Percentiles rank a stretch among this genome's conserved stretches.
These are phyloP conservation scores for Penicillium coffeae DNA, from an alignment of 495 filamentous ascomycete species.

Conservation along the genomic window DNA sequence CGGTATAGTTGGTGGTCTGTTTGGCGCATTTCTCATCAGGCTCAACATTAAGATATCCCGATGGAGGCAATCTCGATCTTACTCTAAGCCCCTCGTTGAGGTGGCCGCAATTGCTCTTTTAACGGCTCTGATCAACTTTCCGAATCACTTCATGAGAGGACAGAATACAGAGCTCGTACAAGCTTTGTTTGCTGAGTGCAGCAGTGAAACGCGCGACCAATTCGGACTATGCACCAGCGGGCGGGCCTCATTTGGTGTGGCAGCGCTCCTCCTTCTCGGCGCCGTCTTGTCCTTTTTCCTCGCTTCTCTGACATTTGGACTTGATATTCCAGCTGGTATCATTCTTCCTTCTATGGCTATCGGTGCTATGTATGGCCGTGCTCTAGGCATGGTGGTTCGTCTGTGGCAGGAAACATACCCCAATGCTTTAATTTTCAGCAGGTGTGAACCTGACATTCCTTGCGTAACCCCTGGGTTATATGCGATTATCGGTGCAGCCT, in stretches of 20 bases:
- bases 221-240: conserved; percentile 86
- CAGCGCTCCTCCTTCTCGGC: conserved; percentile 75
- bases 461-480: conserved; percentile 95
- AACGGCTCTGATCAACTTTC: conserved; percentile 88
- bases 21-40: conserved; percentile 92
- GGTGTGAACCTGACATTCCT: conserved; percentile 81
- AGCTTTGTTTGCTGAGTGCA: conserved; percentile 87
- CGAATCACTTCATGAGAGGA: conserved; percentile 90
- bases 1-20: conserved; percentile 85
- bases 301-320: conserved; percentile 84
- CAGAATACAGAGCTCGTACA: conserved; percentile 91
- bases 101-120: conserved; percentile 69
- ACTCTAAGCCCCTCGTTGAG: conserved; percentile 65
- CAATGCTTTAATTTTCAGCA: conserved; percentile 67
- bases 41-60: conserved; percentile 82
- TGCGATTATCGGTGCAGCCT: conserved; percentile 95
- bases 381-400: conserved; percentile 82
- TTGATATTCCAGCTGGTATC: conserved; percentile 95
- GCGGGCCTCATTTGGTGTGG: conserved; percentile 63
- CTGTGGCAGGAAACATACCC: conserved; percentile 83
- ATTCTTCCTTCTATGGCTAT: conserved; percentile 98
- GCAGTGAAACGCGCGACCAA: conserved; percentile 69
- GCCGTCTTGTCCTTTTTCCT: conserved; percentile 80
- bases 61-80: conserved; percentile 65
- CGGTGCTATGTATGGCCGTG: conserved; percentile 88